Percentiles rank a stretch among this genome's conserved stretches.
Conservation (phyloP, 108 stramenopile species). For the Fragilaria radians region DNA sequence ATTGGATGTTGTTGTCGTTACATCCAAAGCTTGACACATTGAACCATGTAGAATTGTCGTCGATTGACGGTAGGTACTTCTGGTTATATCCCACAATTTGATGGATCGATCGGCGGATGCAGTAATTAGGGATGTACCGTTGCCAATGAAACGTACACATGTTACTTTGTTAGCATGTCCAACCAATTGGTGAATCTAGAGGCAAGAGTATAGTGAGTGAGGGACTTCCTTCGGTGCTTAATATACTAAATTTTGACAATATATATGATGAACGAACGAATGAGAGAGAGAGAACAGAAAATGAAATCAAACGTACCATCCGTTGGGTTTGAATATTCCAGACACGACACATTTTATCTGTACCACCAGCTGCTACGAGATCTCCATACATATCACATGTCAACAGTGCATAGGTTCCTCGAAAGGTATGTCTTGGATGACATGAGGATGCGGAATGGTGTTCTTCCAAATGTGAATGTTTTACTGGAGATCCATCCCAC, state of each 20-base stretch:
- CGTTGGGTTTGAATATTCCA: constrained; percentile 68
- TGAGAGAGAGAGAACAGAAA: background rate
- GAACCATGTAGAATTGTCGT: constrained; percentile 66
- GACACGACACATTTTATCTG: constrained; percentile 80
- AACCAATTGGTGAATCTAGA: constrained; percentile 75
- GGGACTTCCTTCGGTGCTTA: background rate
- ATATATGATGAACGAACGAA: background rate
- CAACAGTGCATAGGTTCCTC: constrained; percentile 41
- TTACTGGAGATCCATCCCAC: constrained; percentile 76
- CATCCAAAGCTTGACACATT: constrained; percentile 65
- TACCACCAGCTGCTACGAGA: constrained; percentile 58
- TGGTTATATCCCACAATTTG: constrained; percentile 78
- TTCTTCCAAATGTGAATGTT: too few species aligned
- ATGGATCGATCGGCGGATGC: constrained; percentile 76
- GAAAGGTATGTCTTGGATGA: background rate
- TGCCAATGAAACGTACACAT: constrained; percentile 57
- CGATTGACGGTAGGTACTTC: constrained; percentile 70
- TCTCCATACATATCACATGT: constrained; percentile 64
- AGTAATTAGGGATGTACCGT: constrained; percentile 62
- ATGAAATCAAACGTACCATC: constrained; percentile 44
- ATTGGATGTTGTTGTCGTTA: constrained; percentile 24
- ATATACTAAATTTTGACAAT: background rate
- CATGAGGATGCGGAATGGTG: background rate
- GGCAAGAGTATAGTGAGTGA: background rate
- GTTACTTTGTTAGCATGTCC: constrained; percentile 79